These are phyloP conservation scores for Sequoiadendron giganteum DNA, from an alignment of 75 land plant species.

Conservation along the genomic window DNA sequence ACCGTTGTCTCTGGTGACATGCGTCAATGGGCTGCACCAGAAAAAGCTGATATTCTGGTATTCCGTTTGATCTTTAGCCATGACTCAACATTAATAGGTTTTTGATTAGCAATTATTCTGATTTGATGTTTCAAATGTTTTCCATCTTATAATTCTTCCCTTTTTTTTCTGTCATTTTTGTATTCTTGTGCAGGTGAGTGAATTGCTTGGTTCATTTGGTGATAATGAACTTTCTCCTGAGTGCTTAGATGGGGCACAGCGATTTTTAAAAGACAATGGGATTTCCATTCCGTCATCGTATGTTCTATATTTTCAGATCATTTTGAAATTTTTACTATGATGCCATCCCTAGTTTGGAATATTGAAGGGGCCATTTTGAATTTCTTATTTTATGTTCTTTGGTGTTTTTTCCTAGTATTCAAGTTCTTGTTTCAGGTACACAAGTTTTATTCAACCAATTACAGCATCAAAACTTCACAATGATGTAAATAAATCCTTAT, in stretches of 20 bases:
- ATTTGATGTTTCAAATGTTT: background rate
- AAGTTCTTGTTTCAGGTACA: slow-evolving; percentile 57
- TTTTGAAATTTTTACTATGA: background rate
- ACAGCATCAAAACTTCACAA: slow-evolving; percentile 91
- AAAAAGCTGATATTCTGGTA: slow-evolving; percentile 96
- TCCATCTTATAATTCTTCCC: slow-evolving; percentile 9
- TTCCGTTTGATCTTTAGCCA: background rate
- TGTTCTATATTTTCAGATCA: slow-evolving; percentile 13
- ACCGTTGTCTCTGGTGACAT: slow-evolving; percentile 92
- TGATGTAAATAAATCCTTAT: slow-evolving; percentile 53
- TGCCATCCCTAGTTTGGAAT: background rate
- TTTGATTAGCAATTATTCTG: background rate
- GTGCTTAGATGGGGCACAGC: slow-evolving; percentile 97
- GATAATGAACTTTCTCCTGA: slow-evolving; percentile 99
- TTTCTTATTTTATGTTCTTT: background rate
- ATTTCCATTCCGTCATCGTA: slow-evolving; percentile 97
- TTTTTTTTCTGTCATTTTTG: background rate
- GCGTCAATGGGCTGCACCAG: slow-evolving; percentile 96
- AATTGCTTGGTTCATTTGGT: slow-evolving; percentile 96
- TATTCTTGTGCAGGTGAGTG: slow-evolving; percentile 69
- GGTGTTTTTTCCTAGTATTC: background rate
- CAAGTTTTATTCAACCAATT: slow-evolving; percentile 92
- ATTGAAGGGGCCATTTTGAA: background rate
- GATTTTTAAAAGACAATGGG: slow-evolving; percentile 88
- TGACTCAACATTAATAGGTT: background rate